These are phyloP conservation scores for Dactylellina parvicollis DNA, from an alignment of 2,329 filamentous ascomycete genomes.

Conservation along the genomic window DNA sequence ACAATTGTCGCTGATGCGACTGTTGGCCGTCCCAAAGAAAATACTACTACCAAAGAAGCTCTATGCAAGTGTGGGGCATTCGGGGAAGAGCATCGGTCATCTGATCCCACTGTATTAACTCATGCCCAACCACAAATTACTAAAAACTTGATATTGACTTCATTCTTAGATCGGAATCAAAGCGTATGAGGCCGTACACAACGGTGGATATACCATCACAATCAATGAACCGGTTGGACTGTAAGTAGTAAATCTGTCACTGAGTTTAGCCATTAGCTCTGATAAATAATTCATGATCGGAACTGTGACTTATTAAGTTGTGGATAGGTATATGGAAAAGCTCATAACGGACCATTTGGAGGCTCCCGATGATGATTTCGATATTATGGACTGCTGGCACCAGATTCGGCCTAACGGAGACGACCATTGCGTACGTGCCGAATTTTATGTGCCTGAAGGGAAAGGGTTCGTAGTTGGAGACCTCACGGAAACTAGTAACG, in stretches of 20 bases:
- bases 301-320: neutral
- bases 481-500: neutral
- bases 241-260: conserved; percentile 1
- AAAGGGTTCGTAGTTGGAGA: neutral
- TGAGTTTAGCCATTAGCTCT: neutral
- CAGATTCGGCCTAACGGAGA: neutral
- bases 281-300: neutral
- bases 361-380: neutral
- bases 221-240: conserved; percentile 12
- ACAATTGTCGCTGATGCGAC: conserved; percentile 18
- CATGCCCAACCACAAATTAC: no score
- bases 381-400: conserved; percentile 1
- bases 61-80: conserved; percentile 6
- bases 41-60: neutral
- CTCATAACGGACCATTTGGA: neutral
- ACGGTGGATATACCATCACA: neutral
- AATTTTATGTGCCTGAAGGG: neutral
- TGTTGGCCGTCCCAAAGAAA: neutral
- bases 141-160: neutral
- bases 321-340: conserved; percentile 1
- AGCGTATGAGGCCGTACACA: neutral
- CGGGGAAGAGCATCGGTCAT: conserved; percentile 11
- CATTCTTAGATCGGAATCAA: conserved; percentile 10
- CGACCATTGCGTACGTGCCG: neutral
- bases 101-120: conserved; percentile 15